phyloP scores from a whole-genome alignment of 192 early-diverging fungal genomes.

The Phlyctochytrium planicorne region DNA sequence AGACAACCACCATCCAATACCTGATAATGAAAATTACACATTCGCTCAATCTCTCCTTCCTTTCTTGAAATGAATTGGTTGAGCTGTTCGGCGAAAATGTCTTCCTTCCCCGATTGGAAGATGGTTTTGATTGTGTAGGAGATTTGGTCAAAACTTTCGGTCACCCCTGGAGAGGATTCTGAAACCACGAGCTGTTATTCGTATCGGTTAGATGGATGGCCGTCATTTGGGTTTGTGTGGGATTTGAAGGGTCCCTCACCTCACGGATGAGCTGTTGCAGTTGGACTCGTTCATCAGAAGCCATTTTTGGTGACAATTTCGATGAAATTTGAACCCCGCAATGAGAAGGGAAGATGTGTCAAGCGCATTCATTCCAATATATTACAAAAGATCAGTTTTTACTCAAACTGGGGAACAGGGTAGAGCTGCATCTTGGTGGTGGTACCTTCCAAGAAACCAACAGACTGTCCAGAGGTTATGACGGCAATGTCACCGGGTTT shows the following conservation, averaged over 20 bases:
- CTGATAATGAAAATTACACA: constrained; percentile 96
- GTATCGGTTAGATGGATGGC: too few relatives aligned
- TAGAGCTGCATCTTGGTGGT: constrained; percentile 54
- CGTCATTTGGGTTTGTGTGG: too few relatives aligned
- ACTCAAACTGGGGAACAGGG: constrained; percentile 31
- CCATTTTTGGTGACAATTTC: too few relatives aligned
- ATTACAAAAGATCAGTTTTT: too few relatives aligned
- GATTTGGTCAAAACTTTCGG: constrained; percentile 54
- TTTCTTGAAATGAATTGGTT: constrained; percentile 79
- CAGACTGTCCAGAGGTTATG: constrained; percentile 48
- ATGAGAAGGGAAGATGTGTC: too few relatives aligned
- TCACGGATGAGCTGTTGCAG: too few relatives aligned
- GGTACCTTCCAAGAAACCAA: constrained; percentile 51
- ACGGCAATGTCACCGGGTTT: constrained; percentile 59
- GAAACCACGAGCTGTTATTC: too few relatives aligned
- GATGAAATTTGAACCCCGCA: too few relatives aligned
- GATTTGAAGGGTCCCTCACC: too few relatives aligned
- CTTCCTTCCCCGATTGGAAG: constrained; percentile 80
- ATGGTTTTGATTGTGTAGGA: constrained; percentile 81
- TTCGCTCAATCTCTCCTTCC: constrained; percentile 94
- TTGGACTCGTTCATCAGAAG: too few relatives aligned
- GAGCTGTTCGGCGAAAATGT: constrained; percentile 84
- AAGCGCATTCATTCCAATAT: too few relatives aligned
- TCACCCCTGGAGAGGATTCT: too few relatives aligned
- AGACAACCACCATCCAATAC: constrained; percentile 36